Conservation (phyloP, 805 yeast genomes). For the Tetrapisispora iriomotensis region DNA sequence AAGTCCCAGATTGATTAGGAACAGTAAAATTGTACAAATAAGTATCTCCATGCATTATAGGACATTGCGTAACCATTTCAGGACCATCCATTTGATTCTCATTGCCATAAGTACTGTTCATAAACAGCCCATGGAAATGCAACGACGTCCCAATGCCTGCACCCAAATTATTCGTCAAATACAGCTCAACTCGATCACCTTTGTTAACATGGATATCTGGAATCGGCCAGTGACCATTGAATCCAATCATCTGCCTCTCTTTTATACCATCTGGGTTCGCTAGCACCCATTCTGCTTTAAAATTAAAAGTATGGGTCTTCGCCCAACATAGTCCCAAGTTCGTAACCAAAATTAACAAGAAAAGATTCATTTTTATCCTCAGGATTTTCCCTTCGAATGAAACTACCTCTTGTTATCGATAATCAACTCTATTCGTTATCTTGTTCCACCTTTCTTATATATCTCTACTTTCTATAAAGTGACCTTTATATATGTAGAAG, state of each 20-base stretch:
- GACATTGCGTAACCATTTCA: conserved; percentile 70
- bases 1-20: conserved; percentile 60
- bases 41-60: conserved; percentile 60
- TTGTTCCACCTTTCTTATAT: too few species aligned
- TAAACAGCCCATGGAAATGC: conserved; percentile 75
- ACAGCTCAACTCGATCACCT: conserved; percentile 52
- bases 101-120: conserved; percentile 41
- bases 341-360: background rate
- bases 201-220: conserved; percentile 56
- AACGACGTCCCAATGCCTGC: conserved; percentile 43
- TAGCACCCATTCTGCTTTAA: conserved; percentile 46
- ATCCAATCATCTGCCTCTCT: conserved; percentile 51
- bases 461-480: too few species aligned
- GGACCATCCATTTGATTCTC: conserved; percentile 65
- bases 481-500: too few species aligned
- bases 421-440: too few species aligned
- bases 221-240: conserved; percentile 64
- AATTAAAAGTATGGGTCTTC: conserved; percentile 47
- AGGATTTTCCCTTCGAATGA: background rate
- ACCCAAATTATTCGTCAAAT: conserved; percentile 51
- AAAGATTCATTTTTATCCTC: background rate
- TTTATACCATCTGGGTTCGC: conserved; percentile 60
- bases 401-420: too few species aligned
- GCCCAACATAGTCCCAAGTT: conserved; percentile 2
- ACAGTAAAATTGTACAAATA: conserved; percentile 63